These are phyloP conservation scores for Boletus sp. DNA, from an alignment of 768 basidiomycete species.

Conservation along the genomic window DNA sequence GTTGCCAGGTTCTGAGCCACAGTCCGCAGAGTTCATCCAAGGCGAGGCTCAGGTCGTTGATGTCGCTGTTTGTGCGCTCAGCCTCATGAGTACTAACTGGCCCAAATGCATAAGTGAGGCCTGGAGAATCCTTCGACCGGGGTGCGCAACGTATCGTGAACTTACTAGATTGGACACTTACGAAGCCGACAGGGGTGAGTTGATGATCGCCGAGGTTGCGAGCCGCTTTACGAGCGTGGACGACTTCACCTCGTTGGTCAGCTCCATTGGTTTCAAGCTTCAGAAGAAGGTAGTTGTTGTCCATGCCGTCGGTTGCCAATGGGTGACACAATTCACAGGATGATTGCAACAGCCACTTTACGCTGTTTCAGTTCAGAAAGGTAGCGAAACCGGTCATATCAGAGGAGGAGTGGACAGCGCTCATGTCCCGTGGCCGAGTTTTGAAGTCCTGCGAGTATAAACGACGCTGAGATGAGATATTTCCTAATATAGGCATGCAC, in stretches of 20 bases:
- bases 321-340: conserved; percentile 47
- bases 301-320: not conserved
- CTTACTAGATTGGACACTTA: conserved; percentile 6
- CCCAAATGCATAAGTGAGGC: conserved; percentile 85
- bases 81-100: conserved; percentile 98
- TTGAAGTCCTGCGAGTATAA: conserved; percentile 95
- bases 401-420: conserved; percentile 57
- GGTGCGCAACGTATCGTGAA: conserved; percentile 46
- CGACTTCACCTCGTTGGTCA: conserved; percentile 62
- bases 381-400: conserved; percentile 41
- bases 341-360: conserved; percentile 80
- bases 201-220: conserved; percentile 87
- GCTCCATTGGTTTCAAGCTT: conserved; percentile 70
- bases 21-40: conserved; percentile 35
- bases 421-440: conserved; percentile 50
- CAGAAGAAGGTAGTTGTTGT: conserved; percentile 52
- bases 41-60: conserved; percentile 81
- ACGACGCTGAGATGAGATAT: conserved; percentile 49
- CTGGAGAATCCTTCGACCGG: conserved; percentile 79
- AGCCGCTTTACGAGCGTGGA: conserved; percentile 73
- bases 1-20: conserved; percentile 72
- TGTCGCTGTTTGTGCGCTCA: conserved; percentile 89
- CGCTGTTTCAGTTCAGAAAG: conserved; percentile 78
- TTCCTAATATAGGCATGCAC: not conserved
- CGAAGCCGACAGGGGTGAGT: conserved; percentile 54